These are phyloP conservation scores for Hypoxylon sp. DNA, from an alignment of 2,329 filamentous ascomycete genomes.

Conservation along the genomic window DNA sequence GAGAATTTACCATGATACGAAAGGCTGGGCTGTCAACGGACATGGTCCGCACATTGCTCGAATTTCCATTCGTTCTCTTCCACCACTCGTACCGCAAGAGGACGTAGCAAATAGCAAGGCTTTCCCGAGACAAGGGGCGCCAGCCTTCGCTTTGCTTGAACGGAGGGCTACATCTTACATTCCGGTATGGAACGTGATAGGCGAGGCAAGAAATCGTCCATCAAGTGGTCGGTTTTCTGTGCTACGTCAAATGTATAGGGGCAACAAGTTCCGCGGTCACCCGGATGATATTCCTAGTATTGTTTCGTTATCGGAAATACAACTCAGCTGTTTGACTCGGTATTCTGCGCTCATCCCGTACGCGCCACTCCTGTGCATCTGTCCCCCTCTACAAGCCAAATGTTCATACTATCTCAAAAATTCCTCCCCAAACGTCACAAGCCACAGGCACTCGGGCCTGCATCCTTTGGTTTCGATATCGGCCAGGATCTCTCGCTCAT, in stretches of 20 bases:
- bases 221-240: conserved; percentile 1
- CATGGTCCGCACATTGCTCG: conserved; percentile 25
- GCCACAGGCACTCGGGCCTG: neutral
- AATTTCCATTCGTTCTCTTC: conserved; percentile 12
- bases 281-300: neutral
- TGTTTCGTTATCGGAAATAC: conserved; percentile 4
- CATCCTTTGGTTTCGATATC: neutral
- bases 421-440: neutral
- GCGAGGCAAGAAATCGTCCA: neutral
- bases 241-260: conserved; percentile 12
- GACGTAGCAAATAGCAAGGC: conserved; percentile 30
- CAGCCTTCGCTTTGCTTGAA: conserved; percentile 7
- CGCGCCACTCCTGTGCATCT: conserved; percentile 10
- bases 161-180: neutral
- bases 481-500: conserved; percentile 1
- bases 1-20: neutral
- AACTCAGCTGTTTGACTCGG: conserved; percentile 5
- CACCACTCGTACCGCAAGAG: conserved; percentile 23
- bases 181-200: neutral
- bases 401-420: conserved; percentile 13
- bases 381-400: conserved; percentile 7
- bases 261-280: neutral
- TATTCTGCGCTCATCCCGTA: conserved; percentile 1
- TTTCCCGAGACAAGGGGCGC: conserved; percentile 38
- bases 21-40: neutral